phyloP scores from a whole-genome alignment of 169 alveolate genomes.

The Babesia divergens region DNA sequence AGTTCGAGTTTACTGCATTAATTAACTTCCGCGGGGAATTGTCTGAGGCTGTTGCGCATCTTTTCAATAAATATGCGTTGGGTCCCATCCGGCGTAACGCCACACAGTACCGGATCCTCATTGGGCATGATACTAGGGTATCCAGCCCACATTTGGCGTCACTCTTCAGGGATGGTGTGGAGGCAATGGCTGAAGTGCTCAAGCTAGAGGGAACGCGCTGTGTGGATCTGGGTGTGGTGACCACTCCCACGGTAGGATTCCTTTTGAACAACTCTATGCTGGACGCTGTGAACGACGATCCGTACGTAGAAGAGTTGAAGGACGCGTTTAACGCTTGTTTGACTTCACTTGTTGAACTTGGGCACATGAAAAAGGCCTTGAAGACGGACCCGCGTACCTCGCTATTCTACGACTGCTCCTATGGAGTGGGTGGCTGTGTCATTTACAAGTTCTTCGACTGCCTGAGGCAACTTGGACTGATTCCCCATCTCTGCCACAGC shows the following conservation, averaged over 20 bases:
- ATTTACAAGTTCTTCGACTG: slow-evolving; percentile 25
- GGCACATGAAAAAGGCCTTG: slow-evolving; percentile 1
- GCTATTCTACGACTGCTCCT: slow-evolving; percentile 47
- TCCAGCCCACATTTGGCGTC: slow-evolving; percentile 16
- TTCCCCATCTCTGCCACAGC: slow-evolving; percentile 32
- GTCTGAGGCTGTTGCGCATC: background rate
- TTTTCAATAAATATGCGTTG: background rate
- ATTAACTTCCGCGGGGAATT: slow-evolving; percentile 44
- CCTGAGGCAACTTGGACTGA: slow-evolving; percentile 26
- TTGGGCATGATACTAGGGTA: slow-evolving; percentile 47
- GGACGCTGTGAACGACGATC: background rate
- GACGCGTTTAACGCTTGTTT: background rate
- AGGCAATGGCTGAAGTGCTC: slow-evolving; percentile 20
- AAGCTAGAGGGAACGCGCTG: slow-evolving; percentile 5
- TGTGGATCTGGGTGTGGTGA: slow-evolving; percentile 30
- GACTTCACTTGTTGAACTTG: slow-evolving; percentile 4
- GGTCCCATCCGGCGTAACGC: background rate
- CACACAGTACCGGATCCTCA: slow-evolving; percentile 8
- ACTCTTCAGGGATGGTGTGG: slow-evolving; percentile 23
- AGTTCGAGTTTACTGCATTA: slow-evolving; percentile 50
- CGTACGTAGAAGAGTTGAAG: slow-evolving; percentile 7
- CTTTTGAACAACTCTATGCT: slow-evolving; percentile 4
- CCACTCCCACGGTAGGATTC: slow-evolving; percentile 48
- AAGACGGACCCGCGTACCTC: background rate
- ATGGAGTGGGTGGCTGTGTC: slow-evolving; percentile 44